Base-by-base conservation (phyloP, 768 basidiomycete species). In the Trametes elegans region DNA sequence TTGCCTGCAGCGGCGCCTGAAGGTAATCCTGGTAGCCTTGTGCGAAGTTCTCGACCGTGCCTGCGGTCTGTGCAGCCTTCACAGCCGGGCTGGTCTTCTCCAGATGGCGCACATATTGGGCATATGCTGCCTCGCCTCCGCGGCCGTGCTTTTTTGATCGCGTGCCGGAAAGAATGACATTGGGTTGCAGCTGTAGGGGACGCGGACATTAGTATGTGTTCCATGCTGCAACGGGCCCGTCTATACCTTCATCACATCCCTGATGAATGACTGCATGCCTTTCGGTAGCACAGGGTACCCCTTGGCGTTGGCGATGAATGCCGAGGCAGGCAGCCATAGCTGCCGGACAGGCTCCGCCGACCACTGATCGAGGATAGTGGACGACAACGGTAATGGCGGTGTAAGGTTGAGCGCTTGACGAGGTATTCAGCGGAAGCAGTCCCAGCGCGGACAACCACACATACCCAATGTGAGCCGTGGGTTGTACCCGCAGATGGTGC, bases 281-380 rank as follows among this genome's bases (percentile, higher is more conserved):
- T 98, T 98, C 11, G 92, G 90, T 16, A 99, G 80, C 6, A 99
- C 97, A 0, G 97, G 97, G 69, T 97, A 99, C 3, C 94, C 96
- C 73, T 97, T 96, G 46, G 85, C 81, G 69, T 99, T 99, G 10
- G 94, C 85, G 64, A 98, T 94, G 70, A 98, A 99, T 4, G 93
- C 82, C 11, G 89, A 84, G 0, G 93, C 85, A 4, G 97, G 94
- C 2, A 98, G 75, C 70, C 92, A 90, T 50, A 99, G 78, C 65
- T 93, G 81, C 29, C 84, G 82, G n/a, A 95, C 85, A 7, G 94
- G 88, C 70, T 99, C 97, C 6, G 97, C 92, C 2, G 85, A 79
- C 97, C 97, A 98, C 55, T 95, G 85, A 57, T 79, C 79, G 28
- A 98, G 75, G 11, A 91, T 85, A 1, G 84, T 84, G 11, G 85